phyloP scores from a whole-genome alignment of 148 eudicot genomes.

The Nyssa sinensis region DNA sequence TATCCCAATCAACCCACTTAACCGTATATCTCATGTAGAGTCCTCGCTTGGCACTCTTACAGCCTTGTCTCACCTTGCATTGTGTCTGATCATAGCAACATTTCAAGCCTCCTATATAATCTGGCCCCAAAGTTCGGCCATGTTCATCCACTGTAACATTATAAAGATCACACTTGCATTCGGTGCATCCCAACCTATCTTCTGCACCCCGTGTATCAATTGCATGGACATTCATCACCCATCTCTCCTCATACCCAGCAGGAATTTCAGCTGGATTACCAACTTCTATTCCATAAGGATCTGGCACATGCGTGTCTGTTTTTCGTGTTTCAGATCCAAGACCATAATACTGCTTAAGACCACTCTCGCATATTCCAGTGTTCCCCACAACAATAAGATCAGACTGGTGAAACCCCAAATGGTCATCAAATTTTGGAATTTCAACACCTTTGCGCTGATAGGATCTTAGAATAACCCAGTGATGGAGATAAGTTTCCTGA shows the following conservation, averaged over 20 bases:
- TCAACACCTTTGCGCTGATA: slow-evolving; percentile 40
- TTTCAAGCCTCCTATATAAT: slow-evolving; percentile 59
- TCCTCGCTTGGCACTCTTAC: slow-evolving; percentile 39
- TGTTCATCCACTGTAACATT: slow-evolving; percentile 47
- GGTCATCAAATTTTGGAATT: slow-evolving; percentile 10
- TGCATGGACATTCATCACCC: slow-evolving; percentile 77
- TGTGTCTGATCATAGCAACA: slow-evolving; percentile 69
- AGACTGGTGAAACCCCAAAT: slow-evolving; percentile 18
- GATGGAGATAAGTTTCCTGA: slow-evolving; percentile 77
- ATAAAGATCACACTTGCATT: slow-evolving; percentile 76
- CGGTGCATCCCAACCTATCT: slow-evolving; percentile 69
- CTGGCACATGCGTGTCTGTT: slow-evolving; percentile 61
- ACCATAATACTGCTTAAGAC: slow-evolving; percentile 62
- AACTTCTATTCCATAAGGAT: slow-evolving; percentile 69
- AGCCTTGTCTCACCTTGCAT: slow-evolving; percentile 53
- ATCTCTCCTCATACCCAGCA: slow-evolving; percentile 64
- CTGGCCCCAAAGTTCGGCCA: slow-evolving; percentile 38
- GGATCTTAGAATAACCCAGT: slow-evolving; percentile 60
- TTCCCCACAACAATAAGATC: slow-evolving; percentile 39
- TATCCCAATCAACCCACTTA: slow-evolving; percentile 67
- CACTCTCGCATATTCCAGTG: slow-evolving; percentile 43
- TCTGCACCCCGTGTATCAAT: slow-evolving; percentile 81
- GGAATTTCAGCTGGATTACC: slow-evolving; percentile 66
- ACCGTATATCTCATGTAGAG: slow-evolving; percentile 64
- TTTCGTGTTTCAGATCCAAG: slow-evolving; percentile 77